Conservation (phyloP, 1,139 yeast genomes). For the Diutina scorzettiae region DNA sequence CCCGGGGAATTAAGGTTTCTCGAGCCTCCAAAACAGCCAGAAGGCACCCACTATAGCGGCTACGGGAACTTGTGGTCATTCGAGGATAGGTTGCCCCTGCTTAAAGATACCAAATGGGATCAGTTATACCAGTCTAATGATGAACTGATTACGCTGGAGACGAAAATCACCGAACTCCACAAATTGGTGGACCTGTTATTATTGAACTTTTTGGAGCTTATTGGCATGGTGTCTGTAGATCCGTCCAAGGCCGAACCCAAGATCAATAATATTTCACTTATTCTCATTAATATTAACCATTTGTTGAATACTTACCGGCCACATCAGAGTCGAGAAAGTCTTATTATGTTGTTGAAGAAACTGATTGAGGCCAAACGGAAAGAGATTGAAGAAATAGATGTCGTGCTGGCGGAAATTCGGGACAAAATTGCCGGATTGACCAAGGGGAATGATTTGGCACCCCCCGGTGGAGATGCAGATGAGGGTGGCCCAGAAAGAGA, state of each 20-base stretch:
- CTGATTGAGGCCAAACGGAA: conserved; percentile 42
- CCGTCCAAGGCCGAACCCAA: conserved; percentile 57
- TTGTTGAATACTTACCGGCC: conserved; percentile 77
- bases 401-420: conserved; percentile 32
- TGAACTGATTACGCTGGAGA: conserved; percentile 34
- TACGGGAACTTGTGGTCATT: conserved; percentile 79
- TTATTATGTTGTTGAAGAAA: conserved; percentile 56
- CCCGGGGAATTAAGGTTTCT: conserved; percentile 38
- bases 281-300: conserved; percentile 78
- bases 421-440: conserved; percentile 23
- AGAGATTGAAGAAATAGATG: conserved; percentile 42
- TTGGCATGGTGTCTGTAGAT: conserved; percentile 58
- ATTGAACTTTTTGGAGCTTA: conserved; percentile 59
- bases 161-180: conserved; percentile 55
- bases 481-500: no score
- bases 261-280: conserved; percentile 58
- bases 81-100: conserved; percentile 55
- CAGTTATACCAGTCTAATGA: conserved; percentile 46
- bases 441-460: background rate
- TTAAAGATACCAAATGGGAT: conserved; percentile 55
- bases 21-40: conserved; percentile 57
- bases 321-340: conserved; percentile 76
- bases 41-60: conserved; percentile 51
- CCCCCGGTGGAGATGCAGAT: background rate
- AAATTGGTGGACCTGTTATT: conserved; percentile 57